phyloP scores from a whole-genome alignment of 2,329 filamentous ascomycete species.

The Trichoderma sp. region DNA sequence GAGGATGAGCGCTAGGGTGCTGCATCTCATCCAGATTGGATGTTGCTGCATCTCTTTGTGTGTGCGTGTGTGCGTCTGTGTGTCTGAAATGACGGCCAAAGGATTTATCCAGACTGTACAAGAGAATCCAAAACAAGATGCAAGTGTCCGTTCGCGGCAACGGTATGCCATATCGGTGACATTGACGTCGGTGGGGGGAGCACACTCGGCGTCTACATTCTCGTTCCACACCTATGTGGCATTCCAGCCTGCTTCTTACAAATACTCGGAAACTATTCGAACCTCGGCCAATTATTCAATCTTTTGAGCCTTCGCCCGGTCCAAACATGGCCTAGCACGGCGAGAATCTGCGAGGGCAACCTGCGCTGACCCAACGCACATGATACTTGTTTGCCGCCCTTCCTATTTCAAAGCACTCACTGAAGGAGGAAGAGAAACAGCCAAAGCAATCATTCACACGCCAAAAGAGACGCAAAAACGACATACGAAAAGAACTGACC shows the following conservation, averaged over 20 bases:
- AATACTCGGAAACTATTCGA: neutral
- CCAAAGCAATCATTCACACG: too few species aligned
- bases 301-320: neutral
- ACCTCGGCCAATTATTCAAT: neutral
- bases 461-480: too few species aligned
- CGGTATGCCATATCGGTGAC: neutral
- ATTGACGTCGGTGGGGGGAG: neutral
- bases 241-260: neutral
- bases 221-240: neutral
- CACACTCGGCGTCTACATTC: neutral
- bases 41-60: neutral
- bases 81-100: neutral
- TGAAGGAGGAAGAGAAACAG: neutral
- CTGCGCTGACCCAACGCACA: too few species aligned
- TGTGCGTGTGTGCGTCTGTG: neutral
- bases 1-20: neutral
- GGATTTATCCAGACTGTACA: neutral
- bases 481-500: neutral
- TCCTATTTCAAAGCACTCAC: neutral
- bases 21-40: neutral
- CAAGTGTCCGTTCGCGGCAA: neutral
- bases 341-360: neutral
- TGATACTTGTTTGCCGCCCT: neutral
- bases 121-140: neutral
- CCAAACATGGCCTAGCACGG: neutral